These are phyloP conservation scores for Ascochyta lentis DNA, from an alignment of 2,329 filamentous ascomycete genomes.

Conservation along the genomic window DNA sequence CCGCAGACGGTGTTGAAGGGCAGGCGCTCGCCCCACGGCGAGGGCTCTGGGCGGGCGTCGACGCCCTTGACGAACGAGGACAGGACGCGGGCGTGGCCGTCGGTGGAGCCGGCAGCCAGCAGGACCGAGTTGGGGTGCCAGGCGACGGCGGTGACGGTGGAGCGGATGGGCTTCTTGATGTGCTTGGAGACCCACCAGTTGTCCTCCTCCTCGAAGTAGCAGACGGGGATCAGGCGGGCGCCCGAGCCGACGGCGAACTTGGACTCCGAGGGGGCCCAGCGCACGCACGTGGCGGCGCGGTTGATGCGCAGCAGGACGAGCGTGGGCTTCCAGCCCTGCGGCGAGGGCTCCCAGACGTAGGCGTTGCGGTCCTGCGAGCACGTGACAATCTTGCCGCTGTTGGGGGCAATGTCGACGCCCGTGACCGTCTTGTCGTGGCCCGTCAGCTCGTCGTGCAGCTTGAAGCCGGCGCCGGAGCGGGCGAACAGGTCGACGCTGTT, in stretches of 20 bases:
- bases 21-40: conserved; percentile 91
- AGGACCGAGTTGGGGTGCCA: conserved; percentile 99
- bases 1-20: conserved; percentile 99
- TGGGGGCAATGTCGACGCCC: conserved; percentile 91
- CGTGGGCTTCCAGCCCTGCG: conserved; percentile 92
- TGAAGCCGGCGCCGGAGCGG: conserved; percentile 74
- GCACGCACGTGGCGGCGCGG: conserved; percentile 92
- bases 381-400: conserved; percentile 91
- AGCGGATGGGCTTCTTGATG: conserved; percentile 97
- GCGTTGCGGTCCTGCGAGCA: conserved; percentile 99
- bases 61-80: conserved; percentile 96
- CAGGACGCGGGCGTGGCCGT: conserved; percentile 94
- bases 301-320: conserved; percentile 97
- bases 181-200: conserved; percentile 99
- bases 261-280: conserved; percentile 94
- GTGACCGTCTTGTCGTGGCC: conserved; percentile 98
- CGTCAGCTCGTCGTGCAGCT: conserved; percentile 88
- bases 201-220: conserved; percentile 99
- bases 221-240: conserved; percentile 92
- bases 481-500: conserved; percentile 88
- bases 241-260: conserved; percentile 98
- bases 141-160: conserved; percentile 90
- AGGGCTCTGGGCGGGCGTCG: conserved; percentile 83
- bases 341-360: conserved; percentile 96
- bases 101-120: conserved; percentile 92